These are phyloP conservation scores for Exophiala lecanii-corni DNA, from an alignment of 2,329 filamentous ascomycete genomes.

Conservation along the genomic window DNA sequence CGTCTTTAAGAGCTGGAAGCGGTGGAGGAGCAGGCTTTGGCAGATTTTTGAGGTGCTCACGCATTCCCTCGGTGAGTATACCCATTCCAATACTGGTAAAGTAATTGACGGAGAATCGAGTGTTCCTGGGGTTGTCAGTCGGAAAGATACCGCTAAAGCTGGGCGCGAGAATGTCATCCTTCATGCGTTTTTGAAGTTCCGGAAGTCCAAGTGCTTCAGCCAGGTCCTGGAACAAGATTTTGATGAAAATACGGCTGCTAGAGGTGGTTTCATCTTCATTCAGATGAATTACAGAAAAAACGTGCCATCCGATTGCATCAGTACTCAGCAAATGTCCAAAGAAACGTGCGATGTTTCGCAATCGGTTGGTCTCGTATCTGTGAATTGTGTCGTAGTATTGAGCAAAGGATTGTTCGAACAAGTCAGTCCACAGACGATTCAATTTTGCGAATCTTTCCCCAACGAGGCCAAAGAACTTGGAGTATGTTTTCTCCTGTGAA, in stretches of 20 bases:
- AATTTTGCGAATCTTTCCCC: slow-evolving; percentile 94
- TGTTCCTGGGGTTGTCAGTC: slow-evolving; percentile 79
- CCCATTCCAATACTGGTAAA: slow-evolving; percentile 98
- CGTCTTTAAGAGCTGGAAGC: slow-evolving; percentile 46
- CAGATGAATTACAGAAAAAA: slow-evolving; percentile 75
- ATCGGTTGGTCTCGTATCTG: slow-evolving; percentile 89
- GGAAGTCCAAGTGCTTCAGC: slow-evolving; percentile 80
- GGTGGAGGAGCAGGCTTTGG: slow-evolving; percentile 77
- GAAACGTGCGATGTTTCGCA: slow-evolving; percentile 91
- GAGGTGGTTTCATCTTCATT: slow-evolving; percentile 97
- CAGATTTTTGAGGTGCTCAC: slow-evolving; percentile 82
- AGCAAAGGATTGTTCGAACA: slow-evolving; percentile 84
- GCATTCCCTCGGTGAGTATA: slow-evolving; percentile 88
- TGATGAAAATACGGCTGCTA: slow-evolving; percentile 95
- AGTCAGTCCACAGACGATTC: slow-evolving; percentile 87
- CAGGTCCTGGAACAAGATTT: slow-evolving; percentile 92
- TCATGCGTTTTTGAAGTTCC: slow-evolving; percentile 70
- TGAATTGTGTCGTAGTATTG: slow-evolving; percentile 98
- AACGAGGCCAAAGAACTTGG: slow-evolving; percentile 93
- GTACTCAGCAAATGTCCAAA: slow-evolving; percentile 87
- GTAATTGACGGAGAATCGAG: slow-evolving; percentile 97
- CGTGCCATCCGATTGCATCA: slow-evolving; percentile 90
- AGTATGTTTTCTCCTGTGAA: slow-evolving; percentile 93
- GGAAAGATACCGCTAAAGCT: slow-evolving; percentile 85
- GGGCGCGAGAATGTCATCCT: slow-evolving; percentile 71